Evolutionary conservation across 1,139 yeast genomes (phyloP).

Genomic region (Pichia sp.): DNA sequence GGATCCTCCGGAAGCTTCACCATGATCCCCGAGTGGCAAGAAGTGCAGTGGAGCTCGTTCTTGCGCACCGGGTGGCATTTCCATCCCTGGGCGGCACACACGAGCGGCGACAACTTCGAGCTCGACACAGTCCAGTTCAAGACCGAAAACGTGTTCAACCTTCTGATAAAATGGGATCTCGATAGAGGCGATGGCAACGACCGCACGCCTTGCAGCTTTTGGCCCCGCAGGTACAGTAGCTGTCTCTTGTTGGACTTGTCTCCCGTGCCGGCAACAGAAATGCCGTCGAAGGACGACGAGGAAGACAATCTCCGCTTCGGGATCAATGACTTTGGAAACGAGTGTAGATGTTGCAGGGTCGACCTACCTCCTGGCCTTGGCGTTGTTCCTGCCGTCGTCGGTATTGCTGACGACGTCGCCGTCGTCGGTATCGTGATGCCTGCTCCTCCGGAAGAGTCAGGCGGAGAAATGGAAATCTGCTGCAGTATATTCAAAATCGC

Average conservation of each 20-base stretch:
- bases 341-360: conserved; percentile 14
- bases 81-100: conserved; percentile 33
- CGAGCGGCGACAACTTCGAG: conserved; percentile 26
- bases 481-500: conserved; percentile 28
- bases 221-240: conserved; percentile 11
- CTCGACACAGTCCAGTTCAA: conserved; percentile 31
- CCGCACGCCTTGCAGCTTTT: conserved; percentile 3
- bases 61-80: conserved; percentile 27
- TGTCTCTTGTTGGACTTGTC: conserved; percentile 14
- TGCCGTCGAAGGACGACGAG: conserved; percentile 16
- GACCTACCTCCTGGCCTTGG: not conserved
- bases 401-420: not conserved
- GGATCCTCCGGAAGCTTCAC: conserved; percentile 17
- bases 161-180: conserved; percentile 19
- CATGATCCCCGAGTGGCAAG: conserved; percentile 27
- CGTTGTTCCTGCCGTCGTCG: too few relatives aligned
- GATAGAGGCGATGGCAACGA: conserved; percentile 15
- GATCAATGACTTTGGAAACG: conserved; percentile 14
- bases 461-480: conserved; percentile 25
- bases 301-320: conserved; percentile 17
- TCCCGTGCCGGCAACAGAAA: not conserved
- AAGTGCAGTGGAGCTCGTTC: conserved; percentile 30
- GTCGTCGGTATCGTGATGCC: not conserved
- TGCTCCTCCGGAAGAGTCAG: not conserved
- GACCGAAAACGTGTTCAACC: conserved; percentile 30